Evolutionary conservation across 257 asterid genomes (phyloP).

Genomic region (Cruciata laevipes): DNA sequence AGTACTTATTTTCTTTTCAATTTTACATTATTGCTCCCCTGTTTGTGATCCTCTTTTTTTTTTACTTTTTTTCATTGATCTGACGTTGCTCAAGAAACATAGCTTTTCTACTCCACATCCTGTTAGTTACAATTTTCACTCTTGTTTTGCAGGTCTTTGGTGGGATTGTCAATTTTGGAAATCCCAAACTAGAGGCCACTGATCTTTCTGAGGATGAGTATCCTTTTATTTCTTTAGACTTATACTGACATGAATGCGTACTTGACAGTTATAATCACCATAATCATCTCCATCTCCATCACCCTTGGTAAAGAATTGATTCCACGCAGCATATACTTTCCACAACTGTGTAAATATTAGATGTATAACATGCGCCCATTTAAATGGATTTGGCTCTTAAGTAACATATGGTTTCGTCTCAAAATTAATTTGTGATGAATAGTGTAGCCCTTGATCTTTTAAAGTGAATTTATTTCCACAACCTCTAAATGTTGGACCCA

Average conservation of each 20-base stretch:
- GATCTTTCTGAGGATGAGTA: slow-evolving; percentile 35
- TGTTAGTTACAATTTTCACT: slow-evolving; percentile 1
- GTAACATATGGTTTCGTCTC: too few relatives aligned
- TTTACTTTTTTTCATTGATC: not conserved
- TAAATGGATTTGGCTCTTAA: too few relatives aligned
- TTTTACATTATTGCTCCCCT: not conserved
- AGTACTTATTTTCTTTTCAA: not conserved
- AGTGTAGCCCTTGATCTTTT: not conserved
- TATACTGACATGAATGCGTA: not conserved
- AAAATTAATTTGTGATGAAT: too few relatives aligned
- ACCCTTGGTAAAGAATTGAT: not conserved
- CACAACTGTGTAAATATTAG: too few relatives aligned
- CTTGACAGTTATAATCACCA: not conserved
- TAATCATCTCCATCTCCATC: not conserved
- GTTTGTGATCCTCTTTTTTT: not conserved
- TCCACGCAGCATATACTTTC: too few relatives aligned
- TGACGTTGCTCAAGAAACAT: not conserved
- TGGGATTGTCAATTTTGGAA: slow-evolving; percentile 79
- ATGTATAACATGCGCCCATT: not conserved
- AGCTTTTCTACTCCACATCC: not conserved
- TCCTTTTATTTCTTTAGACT: slow-evolving; percentile 1
- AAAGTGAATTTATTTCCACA: not conserved
- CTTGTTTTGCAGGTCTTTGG: slow-evolving; percentile 69
- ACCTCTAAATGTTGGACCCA: not conserved
- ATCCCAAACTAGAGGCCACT: slow-evolving; percentile 63